Conservation (phyloP, 352 stramenopile genomes). For the Globisporangium spinosum region DNA sequence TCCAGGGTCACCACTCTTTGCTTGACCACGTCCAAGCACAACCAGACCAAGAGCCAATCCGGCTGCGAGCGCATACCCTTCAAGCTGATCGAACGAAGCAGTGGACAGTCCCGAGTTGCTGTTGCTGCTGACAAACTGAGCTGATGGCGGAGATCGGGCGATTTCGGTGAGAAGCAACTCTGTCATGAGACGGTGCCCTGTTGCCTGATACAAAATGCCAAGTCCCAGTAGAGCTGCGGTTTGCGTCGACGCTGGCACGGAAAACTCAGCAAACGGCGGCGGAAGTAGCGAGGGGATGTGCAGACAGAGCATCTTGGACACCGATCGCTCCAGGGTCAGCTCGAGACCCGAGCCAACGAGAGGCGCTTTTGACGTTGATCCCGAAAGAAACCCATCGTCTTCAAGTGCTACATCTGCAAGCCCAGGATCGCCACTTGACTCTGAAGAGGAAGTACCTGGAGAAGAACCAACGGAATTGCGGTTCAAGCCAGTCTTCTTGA, state of each 20-base stretch:
- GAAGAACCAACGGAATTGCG: background rate
- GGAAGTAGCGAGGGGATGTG: slow-evolving; percentile 96
- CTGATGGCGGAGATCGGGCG: slow-evolving; percentile 73
- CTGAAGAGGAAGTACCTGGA: background rate
- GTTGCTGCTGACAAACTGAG: slow-evolving; percentile 55
- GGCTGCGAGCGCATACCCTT: slow-evolving; percentile 92
- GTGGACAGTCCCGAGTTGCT: slow-evolving; percentile 42
- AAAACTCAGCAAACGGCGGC: slow-evolving; percentile 93
- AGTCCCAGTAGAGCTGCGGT: slow-evolving; percentile 94
- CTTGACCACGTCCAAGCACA: slow-evolving; percentile 79
- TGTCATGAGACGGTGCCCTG: slow-evolving; percentile 95
- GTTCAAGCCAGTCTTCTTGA: slow-evolving; percentile 1
- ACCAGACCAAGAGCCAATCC: slow-evolving; percentile 96
- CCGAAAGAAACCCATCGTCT: slow-evolving; percentile 14
- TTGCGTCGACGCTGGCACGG: slow-evolving; percentile 93
- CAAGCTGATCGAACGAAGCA: slow-evolving; percentile 83
- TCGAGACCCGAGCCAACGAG: slow-evolving; percentile 46
- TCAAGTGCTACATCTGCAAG: slow-evolving; percentile 16
- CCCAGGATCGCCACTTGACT: background rate
- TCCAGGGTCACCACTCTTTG: slow-evolving; percentile 73
- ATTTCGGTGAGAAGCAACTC: slow-evolving; percentile 98
- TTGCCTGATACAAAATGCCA: slow-evolving; percentile 95
- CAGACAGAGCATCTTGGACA: slow-evolving; percentile 98
- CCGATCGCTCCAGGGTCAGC: slow-evolving; percentile 76
- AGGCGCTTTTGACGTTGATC: slow-evolving; percentile 25